These are phyloP conservation scores for Sporothrix pseudoabietina DNA, from an alignment of 2,329 filamentous ascomycete genomes.

Conservation along the genomic window DNA sequence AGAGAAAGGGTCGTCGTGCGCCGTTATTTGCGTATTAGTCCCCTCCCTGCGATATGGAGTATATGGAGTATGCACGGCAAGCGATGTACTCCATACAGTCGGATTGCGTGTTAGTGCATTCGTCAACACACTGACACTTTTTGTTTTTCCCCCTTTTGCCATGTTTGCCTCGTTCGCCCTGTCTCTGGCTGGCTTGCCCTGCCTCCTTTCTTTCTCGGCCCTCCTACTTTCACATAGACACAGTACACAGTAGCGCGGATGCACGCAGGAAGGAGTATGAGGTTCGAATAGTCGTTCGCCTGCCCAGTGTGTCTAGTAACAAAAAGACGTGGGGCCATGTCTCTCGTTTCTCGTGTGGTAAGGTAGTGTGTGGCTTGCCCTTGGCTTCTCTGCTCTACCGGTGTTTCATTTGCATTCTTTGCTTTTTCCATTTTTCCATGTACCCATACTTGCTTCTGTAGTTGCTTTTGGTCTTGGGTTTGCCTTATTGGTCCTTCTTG, in stretches of 20 bases:
- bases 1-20: neutral
- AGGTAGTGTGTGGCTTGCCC: neutral
- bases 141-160: neutral
- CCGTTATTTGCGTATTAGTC: neutral
- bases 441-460: constrained; percentile 2
- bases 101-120: neutral
- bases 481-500: neutral
- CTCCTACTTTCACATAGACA: neutral
- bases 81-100: neutral
- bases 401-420: neutral
- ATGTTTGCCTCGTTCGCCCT: neutral
- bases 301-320: neutral
- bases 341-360: neutral
- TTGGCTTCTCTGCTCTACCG: neutral
- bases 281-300: neutral
- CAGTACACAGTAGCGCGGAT: neutral
- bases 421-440: neutral
- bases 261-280: neutral
- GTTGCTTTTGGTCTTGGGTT: neutral
- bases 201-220: neutral
- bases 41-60: neutral
- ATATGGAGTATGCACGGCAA: neutral
- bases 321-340: neutral
- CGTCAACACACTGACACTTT: neutral
- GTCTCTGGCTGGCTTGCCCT: constrained; percentile 2